These are phyloP conservation scores for Pseudisothecium myosuroides DNA, from an alignment of 225 moss, liverwort and hornwort species.

Conservation along the genomic window DNA sequence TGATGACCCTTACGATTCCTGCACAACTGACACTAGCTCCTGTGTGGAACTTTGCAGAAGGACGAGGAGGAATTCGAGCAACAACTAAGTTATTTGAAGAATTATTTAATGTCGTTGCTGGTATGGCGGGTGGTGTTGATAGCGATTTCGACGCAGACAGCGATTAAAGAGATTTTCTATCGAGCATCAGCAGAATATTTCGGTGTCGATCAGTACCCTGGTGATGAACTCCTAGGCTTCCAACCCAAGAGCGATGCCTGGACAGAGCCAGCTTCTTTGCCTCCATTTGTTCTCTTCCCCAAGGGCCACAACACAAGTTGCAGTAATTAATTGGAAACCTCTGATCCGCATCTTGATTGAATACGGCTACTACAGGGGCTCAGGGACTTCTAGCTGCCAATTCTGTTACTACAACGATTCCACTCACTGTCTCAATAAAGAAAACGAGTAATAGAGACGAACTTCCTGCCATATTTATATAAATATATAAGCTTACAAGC, in stretches of 20 bases:
- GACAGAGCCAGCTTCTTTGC: not conserved
- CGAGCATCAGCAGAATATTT: not conserved
- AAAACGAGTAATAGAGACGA: not conserved
- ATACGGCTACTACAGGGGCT: not conserved
- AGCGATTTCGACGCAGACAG: not conserved
- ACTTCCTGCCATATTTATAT: not conserved
- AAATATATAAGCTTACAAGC: not conserved
- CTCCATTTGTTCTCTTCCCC: not conserved
- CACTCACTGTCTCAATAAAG: not conserved
- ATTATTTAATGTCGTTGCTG: not conserved
- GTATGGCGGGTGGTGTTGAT: not conserved
- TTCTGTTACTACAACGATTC: not conserved
- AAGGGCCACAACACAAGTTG: not conserved
- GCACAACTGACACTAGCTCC: not conserved
- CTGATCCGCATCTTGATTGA: not conserved
- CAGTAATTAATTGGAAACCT: not conserved
- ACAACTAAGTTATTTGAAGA: not conserved
- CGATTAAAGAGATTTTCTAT: not conserved
- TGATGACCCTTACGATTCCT: not conserved
- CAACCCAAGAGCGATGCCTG: not conserved
- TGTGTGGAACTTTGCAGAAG: not conserved
- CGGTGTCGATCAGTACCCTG: not conserved
- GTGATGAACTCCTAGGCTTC: too few relatives aligned
- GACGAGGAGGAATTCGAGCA: conserved; percentile 2
- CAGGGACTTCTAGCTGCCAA: not conserved